phyloP scores from a whole-genome alignment of 1,284 basidiomycete species.

The Heterobasidion irregulare region DNA sequence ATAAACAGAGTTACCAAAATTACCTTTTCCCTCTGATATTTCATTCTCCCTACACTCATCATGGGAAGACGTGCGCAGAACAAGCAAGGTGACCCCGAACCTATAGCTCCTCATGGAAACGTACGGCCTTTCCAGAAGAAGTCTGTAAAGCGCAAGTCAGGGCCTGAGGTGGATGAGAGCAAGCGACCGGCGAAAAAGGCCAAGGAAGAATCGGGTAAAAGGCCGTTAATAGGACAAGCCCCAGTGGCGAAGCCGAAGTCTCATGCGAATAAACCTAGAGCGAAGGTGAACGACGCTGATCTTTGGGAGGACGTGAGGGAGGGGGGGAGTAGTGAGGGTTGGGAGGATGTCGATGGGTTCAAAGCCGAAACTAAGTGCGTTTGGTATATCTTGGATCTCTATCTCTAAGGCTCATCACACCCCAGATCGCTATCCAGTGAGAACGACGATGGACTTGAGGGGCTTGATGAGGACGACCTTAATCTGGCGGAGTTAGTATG shows the following conservation, averaged over 20 bases:
- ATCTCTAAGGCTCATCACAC: neutral
- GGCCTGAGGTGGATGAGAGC: constrained; percentile 35
- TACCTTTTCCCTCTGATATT: too few species aligned
- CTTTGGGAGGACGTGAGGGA: constrained; percentile 20
- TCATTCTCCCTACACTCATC: neutral
- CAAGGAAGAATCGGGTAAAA: constrained; percentile 29
- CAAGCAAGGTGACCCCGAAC: constrained; percentile 77
- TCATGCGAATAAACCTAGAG: constrained; percentile 16
- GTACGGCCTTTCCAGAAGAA: constrained; percentile 39
- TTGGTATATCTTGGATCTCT: constrained; percentile 2
- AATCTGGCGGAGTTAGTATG: constrained; percentile 30
- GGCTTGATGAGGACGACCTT: constrained; percentile 37
- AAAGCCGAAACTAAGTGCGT: constrained; percentile 37
- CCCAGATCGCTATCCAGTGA: constrained; percentile 39
- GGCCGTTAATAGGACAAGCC: constrained; percentile 14
- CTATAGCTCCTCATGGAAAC: constrained; percentile 37
- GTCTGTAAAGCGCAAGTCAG: constrained; percentile 67
- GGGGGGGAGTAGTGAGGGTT: constrained; percentile 36
- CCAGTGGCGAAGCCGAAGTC: constrained; percentile 12
- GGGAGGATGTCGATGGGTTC: constrained; percentile 46
- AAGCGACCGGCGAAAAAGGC: constrained; percentile 49
- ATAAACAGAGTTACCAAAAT: too few species aligned
- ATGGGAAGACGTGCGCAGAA: constrained; percentile 91
- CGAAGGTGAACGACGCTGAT: constrained; percentile 11
- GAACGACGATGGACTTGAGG: constrained; percentile 38